Evolutionary conservation across 352 stramenopile species (phyloP).

Genomic region (Globisporangium irregulare): DNA sequence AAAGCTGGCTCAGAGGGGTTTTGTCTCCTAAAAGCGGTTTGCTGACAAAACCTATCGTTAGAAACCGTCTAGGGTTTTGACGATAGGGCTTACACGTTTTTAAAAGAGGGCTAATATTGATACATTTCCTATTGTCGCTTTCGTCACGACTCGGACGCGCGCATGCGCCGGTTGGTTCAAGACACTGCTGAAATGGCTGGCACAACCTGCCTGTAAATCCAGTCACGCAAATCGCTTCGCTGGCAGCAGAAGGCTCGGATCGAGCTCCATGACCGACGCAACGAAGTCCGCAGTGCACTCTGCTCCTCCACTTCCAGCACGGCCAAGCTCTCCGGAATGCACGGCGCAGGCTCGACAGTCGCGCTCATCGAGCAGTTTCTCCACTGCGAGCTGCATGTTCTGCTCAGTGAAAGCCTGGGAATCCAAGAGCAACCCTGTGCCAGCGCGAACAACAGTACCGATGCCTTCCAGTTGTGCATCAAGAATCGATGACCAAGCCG

Average conservation of each 20-base stretch:
- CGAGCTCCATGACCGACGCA: constrained; percentile 51
- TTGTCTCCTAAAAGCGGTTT: no score
- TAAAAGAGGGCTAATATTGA: no score
- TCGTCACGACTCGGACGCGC: no score
- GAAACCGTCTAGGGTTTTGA: no score
- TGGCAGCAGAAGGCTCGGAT: constrained; percentile 45
- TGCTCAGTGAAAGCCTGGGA: constrained; percentile 31
- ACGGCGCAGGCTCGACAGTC: constrained; percentile 36
- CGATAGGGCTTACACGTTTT: no score
- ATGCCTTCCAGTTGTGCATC: constrained; percentile 49
- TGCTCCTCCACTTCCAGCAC: constrained; percentile 44
- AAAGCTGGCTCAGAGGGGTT: no score
- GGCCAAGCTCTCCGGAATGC: constrained; percentile 55
- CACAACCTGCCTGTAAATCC: background rate
- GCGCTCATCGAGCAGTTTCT: constrained; percentile 36
- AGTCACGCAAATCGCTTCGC: constrained; percentile 21
- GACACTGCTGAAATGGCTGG: background rate
- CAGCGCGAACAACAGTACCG: constrained; percentile 52
- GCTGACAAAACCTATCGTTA: no score
- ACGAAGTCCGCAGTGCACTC: constrained; percentile 54
- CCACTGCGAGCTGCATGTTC: constrained; percentile 29
- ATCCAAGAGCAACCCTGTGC: constrained; percentile 44
- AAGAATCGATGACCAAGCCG: background rate
- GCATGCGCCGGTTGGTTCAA: no score
- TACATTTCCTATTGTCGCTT: no score